phyloP scores from a whole-genome alignment of 2,329 filamentous ascomycete genomes.

The Trichophyton benhamiae region DNA sequence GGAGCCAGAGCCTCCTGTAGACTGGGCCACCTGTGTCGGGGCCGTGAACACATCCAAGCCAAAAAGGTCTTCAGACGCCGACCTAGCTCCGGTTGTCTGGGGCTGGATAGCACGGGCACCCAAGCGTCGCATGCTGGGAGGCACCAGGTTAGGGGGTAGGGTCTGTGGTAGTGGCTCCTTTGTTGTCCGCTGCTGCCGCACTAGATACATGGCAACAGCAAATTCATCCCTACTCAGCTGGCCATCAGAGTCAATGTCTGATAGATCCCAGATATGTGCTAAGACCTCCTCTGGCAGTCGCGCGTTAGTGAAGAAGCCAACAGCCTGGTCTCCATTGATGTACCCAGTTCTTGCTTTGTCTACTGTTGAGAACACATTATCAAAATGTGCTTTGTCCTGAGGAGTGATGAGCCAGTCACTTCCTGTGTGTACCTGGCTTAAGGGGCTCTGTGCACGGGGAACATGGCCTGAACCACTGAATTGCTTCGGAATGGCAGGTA shows the following conservation, averaged over 20 bases:
- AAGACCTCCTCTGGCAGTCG: slow-evolving; percentile 76
- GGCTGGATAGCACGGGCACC: slow-evolving; percentile 22
- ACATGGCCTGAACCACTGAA: slow-evolving; percentile 51
- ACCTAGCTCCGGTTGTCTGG: slow-evolving; percentile 48
- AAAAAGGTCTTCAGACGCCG: slow-evolving; percentile 86
- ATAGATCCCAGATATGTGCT: slow-evolving; percentile 93
- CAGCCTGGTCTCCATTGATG: slow-evolving; percentile 88
- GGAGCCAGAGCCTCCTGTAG: slow-evolving; percentile 57
- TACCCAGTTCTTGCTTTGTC: slow-evolving; percentile 70
- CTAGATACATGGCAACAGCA: slow-evolving; percentile 93
- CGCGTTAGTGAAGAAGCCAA: slow-evolving; percentile 86
- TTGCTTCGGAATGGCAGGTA: slow-evolving; percentile 67
- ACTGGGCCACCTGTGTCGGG: slow-evolving; percentile 49
- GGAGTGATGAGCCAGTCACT: slow-evolving; percentile 72
- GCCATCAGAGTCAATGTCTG: slow-evolving; percentile 85
- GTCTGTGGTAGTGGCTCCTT: slow-evolving; percentile 59
- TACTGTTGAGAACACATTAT: slow-evolving; percentile 69
- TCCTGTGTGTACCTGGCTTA: slow-evolving; percentile 43
- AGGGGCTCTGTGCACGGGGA: slow-evolving; percentile 49
- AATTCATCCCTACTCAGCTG: slow-evolving; percentile 81
- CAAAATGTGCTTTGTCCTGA: slow-evolving; percentile 76
- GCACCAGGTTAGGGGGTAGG: slow-evolving; percentile 71
- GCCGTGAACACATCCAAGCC: slow-evolving; percentile 65
- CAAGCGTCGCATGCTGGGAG: slow-evolving; percentile 65
- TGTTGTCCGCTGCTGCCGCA: slow-evolving; percentile 72